These are phyloP conservation scores for Solanum sparsipilum DNA, from an alignment of 257 asterid species.

Conservation along the genomic window DNA sequence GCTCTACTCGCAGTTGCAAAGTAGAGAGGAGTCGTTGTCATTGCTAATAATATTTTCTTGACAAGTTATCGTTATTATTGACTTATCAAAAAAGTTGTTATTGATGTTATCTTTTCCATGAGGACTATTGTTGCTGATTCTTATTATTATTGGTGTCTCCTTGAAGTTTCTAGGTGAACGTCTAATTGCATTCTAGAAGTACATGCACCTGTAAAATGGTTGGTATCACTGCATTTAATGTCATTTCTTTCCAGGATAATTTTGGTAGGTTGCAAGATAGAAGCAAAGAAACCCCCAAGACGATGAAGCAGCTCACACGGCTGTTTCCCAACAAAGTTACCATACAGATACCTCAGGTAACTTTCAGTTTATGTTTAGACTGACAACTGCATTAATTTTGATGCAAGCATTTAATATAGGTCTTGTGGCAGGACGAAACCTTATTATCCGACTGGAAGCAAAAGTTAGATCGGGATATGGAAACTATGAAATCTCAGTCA, in stretches of 20 bases:
- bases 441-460: slow-evolving; percentile 78
- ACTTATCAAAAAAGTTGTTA: background rate
- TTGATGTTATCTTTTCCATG: background rate
- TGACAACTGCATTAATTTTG: background rate
- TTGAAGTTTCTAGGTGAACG: background rate
- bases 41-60: background rate
- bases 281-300: slow-evolving; percentile 78
- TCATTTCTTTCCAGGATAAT: slow-evolving; percentile 40
- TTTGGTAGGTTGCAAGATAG: slow-evolving; percentile 76
- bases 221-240: background rate
- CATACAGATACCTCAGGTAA: slow-evolving; percentile 89
- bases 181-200: background rate
- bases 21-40: background rate
- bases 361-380: slow-evolving; percentile 1
- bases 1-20: background rate
- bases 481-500: slow-evolving; percentile 72
- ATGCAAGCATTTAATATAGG: background rate
- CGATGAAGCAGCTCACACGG: slow-evolving; percentile 71
- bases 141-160: background rate
- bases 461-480: slow-evolving; percentile 73
- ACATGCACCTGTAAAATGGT: background rate
- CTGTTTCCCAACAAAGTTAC: slow-evolving; percentile 91
- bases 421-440: slow-evolving; percentile 56
- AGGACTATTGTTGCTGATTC: background rate
- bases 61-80: background rate